Conservation (phyloP, 2,329 filamentous ascomycete genomes). For the Xylaria sp. region DNA sequence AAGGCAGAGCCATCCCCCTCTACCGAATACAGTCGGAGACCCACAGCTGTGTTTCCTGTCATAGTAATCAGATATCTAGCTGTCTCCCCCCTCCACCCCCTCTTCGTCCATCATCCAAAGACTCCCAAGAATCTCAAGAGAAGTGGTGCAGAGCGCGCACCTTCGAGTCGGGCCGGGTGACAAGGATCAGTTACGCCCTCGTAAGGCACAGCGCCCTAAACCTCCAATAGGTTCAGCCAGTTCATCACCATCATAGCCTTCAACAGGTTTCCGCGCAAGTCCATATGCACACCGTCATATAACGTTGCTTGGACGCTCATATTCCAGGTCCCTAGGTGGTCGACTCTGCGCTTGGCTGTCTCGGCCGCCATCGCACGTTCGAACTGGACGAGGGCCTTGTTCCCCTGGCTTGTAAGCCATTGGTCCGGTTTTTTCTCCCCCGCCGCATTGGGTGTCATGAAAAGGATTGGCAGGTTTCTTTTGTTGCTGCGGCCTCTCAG, state of each 20-base stretch:
- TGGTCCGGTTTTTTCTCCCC: constrained; percentile 50
- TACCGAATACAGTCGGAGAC: neutral
- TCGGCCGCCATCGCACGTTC: constrained; percentile 44
- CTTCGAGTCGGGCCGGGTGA: neutral
- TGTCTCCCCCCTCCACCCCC: neutral
- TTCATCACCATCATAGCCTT: constrained; percentile 55
- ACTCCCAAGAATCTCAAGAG: neutral
- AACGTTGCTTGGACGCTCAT: constrained; percentile 52
- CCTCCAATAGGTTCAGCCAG: constrained; percentile 44
- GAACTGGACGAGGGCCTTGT: constrained; percentile 50
- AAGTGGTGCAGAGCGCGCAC: neutral
- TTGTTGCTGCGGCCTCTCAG: constrained; percentile 14
- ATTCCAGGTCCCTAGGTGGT: constrained; percentile 53
- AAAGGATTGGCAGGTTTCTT: constrained; percentile 31
- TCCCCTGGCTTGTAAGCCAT: constrained; percentile 49
- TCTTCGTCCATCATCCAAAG: neutral
- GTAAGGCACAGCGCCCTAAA: constrained; percentile 1
- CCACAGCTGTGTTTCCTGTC: neutral
- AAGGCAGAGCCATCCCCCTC: neutral
- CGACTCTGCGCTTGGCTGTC: constrained; percentile 41
- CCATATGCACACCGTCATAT: constrained; percentile 52
- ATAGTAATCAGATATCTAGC: neutral
- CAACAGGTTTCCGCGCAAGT: constrained; percentile 50
- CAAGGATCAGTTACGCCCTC: neutral
- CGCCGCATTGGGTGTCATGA: constrained; percentile 50